Evolutionary conservation across 169 alveolate genomes (phyloP), one percentile per base, ranked within the genome.

Genomic region (Perkinsus olseni): DNA sequence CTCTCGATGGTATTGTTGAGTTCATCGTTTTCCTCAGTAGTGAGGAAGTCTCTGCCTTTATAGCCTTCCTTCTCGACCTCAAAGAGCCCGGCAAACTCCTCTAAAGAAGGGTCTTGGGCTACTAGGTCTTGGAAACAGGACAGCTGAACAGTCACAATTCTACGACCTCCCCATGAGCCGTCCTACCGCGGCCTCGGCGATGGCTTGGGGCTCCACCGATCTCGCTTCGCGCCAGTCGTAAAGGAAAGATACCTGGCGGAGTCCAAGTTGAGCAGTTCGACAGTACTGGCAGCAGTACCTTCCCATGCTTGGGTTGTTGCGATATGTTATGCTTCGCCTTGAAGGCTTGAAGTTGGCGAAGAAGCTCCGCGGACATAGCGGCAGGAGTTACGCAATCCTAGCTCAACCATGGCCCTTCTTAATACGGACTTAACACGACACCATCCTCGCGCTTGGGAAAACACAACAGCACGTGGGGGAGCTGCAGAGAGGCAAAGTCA

Each of bases 301-400:
- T 62, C 34, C 82, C 82, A 62, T 62, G 82, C 82, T 62, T 62
- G 37, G 82, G 82, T 28, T 62, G 82, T 24, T 62, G 82, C 1
- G 82, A 4, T 21, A 62, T 62, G 34, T 62, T 62, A 62, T 62
- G 82, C 82, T 62, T 62, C 82, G 82, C 82, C 82, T 62, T 62
- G 82, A 62, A 62, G 28, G 31, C 34, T 62, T 62, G 82, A 28
- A 62, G 82, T 62, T 62, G 82, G 82, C 82, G 82, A 62, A 62
- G 82, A 24, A 62, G 82, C 82, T 62, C 82, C 82, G 82, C 82
- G 82, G 82, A 62, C 82, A 62, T 62, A 13, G 82, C 82, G 82
- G 34, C 82, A 62, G 31, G 82, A 13, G 82, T 62, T 62, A 62
- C 82, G 82, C 82, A 62, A 62, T 62, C 82, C 82, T 62, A 21